Conservation (phyloP, 2,329 filamentous ascomycete genomes). For the Beauveria asiatica region DNA sequence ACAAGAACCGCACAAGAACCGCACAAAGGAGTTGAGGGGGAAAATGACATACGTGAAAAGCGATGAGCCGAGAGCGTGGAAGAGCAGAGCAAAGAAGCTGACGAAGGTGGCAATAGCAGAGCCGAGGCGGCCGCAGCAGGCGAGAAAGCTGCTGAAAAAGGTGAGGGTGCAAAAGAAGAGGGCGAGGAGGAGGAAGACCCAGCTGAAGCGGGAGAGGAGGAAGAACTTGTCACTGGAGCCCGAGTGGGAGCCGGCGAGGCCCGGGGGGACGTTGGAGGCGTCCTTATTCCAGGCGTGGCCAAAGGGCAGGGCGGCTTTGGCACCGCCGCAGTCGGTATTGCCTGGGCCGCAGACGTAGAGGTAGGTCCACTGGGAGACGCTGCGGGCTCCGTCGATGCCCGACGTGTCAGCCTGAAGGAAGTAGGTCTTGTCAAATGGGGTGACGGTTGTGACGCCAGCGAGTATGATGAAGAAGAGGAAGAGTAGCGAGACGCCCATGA, state of each 20-base stretch:
- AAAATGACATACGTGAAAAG: conserved; percentile 61
- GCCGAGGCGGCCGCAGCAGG: conserved; percentile 62
- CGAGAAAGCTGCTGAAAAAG: conserved; percentile 60
- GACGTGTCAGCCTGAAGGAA: conserved; percentile 76
- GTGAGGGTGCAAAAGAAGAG: conserved; percentile 67
- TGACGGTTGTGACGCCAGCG: conserved; percentile 38
- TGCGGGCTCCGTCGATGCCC: conserved; percentile 60
- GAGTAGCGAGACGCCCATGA: conserved; percentile 43
- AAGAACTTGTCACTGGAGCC: conserved; percentile 56
- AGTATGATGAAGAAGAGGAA: conserved; percentile 54
- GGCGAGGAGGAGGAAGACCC: conserved; percentile 80
- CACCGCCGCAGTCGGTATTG: conserved; percentile 55
- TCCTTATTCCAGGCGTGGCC: conserved; percentile 58
- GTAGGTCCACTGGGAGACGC: conserved; percentile 77
- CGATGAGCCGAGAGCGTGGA: conserved; percentile 55
- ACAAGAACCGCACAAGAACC: conserved; percentile 10
- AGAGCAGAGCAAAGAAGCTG: conserved; percentile 55
- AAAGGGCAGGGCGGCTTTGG: conserved; percentile 58
- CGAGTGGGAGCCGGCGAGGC: conserved; percentile 43
- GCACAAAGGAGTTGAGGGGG: not conserved
- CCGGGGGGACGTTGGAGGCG: conserved; percentile 32
- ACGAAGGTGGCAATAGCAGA: conserved; percentile 56
- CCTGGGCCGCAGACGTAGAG: conserved; percentile 69
- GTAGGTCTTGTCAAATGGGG: conserved; percentile 65
- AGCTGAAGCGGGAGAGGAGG: conserved; percentile 85